Evolutionary conservation across 164 flowering plant species (phyloP).

Genomic region (Dillenia suffruticosa): DNA sequence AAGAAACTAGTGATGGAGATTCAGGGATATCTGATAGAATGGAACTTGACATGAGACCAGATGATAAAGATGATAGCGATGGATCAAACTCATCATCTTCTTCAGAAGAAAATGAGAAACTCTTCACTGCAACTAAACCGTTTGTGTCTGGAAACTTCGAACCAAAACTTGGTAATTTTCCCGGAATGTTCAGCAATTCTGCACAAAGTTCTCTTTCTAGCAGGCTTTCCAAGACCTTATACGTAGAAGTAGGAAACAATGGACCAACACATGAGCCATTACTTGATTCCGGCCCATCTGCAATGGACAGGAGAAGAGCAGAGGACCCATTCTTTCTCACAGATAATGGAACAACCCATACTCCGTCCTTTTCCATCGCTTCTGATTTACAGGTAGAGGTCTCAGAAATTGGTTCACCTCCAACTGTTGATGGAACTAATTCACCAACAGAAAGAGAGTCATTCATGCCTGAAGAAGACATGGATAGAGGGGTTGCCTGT

Average conservation of each 20-base stretch:
- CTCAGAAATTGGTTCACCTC: conserved; percentile 54
- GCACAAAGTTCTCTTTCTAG: too few species aligned
- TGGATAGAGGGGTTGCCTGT: conserved; percentile 3
- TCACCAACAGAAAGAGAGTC: conserved; percentile 24
- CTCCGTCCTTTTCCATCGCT: conserved; percentile 39
- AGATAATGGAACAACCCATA: conserved; percentile 15
- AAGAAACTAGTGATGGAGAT: not conserved
- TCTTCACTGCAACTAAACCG: conserved; percentile 3
- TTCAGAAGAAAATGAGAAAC: conserved; percentile 9
- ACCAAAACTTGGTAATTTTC: too few species aligned
- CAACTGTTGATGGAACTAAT: conserved; percentile 12
- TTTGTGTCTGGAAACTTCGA: too few species aligned
- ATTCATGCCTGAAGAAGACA: conserved; percentile 18
- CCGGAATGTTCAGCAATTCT: too few species aligned
- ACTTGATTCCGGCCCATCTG: conserved; percentile 15
- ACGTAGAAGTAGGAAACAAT: not conserved
- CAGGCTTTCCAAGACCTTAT: not conserved
- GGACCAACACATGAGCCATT: not conserved
- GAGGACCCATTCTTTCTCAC: conserved; percentile 12
- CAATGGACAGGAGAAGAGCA: conserved; percentile 6
- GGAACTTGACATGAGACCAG: too few species aligned
- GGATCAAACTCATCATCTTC: conserved; percentile 17
- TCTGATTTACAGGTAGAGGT: conserved; percentile 72
- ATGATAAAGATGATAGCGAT: conserved; percentile 5
- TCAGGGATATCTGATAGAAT: too few species aligned